phyloP scores from a whole-genome alignment of 306 rosid genomes.

The Amphicarpaea edgeworthii region DNA sequence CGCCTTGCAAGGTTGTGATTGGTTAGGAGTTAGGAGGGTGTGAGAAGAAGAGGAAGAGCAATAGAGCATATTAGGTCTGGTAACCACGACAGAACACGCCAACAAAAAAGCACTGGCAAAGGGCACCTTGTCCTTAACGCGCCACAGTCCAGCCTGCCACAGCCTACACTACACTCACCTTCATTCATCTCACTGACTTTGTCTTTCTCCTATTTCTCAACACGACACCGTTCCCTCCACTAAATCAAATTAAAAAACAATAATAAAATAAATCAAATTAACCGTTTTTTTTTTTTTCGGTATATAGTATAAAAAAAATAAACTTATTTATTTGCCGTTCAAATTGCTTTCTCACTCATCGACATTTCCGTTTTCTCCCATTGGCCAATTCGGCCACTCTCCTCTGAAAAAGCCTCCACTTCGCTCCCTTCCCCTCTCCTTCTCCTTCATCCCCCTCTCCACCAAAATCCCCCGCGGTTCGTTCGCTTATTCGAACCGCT shows the following conservation, averaged over 20 bases:
- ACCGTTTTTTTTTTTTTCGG: neutral
- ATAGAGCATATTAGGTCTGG: neutral
- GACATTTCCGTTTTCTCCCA: conserved; percentile 50
- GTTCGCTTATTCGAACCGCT: conserved; percentile 35
- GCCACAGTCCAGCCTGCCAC: conserved; percentile 38
- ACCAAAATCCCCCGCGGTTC: conserved; percentile 36
- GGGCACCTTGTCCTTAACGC: conserved; percentile 30
- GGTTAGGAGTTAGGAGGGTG: neutral
- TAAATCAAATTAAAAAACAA: neutral
- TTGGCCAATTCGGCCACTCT: conserved; percentile 50
- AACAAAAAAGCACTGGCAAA: conserved; percentile 45
- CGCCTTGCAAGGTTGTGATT: conserved; percentile 7
- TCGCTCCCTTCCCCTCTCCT: neutral
- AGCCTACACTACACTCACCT: neutral
- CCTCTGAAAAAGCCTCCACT: conserved; percentile 41
- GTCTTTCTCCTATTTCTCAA: conserved; percentile 33
- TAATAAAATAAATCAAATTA: too few species aligned
- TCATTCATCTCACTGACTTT: conserved; percentile 33
- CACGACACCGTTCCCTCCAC: conserved; percentile 52
- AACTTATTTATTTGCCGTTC: conserved; percentile 49
- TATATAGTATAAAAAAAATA: neutral
- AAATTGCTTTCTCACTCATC: conserved; percentile 47
- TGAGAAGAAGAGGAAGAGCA: neutral
- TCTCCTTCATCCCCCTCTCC: conserved; percentile 22
- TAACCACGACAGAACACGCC: conserved; percentile 12